Conservation (phyloP, 768 basidiomycete genomes). For the Cantharellus cinnabarinus region DNA sequence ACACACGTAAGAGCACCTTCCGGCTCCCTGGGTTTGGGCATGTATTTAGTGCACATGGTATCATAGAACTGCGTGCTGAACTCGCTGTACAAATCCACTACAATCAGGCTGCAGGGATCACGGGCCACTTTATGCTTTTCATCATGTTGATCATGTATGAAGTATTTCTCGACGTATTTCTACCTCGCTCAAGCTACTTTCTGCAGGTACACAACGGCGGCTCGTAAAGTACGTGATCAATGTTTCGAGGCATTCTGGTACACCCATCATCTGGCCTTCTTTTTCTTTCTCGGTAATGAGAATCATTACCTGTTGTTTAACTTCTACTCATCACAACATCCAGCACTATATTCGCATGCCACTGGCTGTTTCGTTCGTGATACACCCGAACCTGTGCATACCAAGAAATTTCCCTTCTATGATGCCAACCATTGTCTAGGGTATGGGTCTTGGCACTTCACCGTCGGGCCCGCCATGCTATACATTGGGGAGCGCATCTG, state of each 20-base stretch:
- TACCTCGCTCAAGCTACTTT: background rate
- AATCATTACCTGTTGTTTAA: slow-evolving; percentile 62
- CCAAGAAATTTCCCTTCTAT: slow-evolving; percentile 71
- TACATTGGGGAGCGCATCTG: background rate
- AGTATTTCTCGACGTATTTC: background rate
- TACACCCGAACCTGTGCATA: slow-evolving; percentile 67
- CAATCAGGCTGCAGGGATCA: background rate
- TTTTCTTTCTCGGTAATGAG: slow-evolving; percentile 76
- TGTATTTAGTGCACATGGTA: background rate
- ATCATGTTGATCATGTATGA: background rate
- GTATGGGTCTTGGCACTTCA: slow-evolving; percentile 13
- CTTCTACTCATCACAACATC: slow-evolving; percentile 67
- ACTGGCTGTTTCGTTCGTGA: slow-evolving; percentile 32
- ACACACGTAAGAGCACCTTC: background rate
- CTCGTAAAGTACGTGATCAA: background rate
- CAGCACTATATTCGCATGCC: background rate
- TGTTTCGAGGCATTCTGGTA: slow-evolving; percentile 44
- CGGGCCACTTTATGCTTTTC: background rate
- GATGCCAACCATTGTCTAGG: background rate
- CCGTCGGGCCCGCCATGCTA: background rate
- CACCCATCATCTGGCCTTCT: slow-evolving; percentile 69
- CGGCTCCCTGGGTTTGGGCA: background rate
- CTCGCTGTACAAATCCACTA: background rate
- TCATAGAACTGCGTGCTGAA: background rate
- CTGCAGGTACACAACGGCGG: background rate